Base-by-base conservation (phyloP, 345 rosid genomes). In the Kandelia obovata region DNA sequence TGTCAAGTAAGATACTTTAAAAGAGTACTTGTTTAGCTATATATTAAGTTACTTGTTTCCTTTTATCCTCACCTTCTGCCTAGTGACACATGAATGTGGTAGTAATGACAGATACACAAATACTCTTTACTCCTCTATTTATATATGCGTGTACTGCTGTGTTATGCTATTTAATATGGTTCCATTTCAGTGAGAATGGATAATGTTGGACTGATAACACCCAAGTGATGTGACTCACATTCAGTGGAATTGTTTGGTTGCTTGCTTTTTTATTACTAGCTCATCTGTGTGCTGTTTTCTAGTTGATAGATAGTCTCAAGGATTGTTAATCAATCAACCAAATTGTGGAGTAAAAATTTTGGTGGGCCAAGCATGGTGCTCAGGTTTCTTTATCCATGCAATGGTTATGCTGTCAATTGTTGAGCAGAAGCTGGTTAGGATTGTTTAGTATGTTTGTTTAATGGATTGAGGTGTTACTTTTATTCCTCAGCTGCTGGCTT, bases 101-200 rank as follows among this genome's bases (percentile, higher is more conserved):
- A 65, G 27, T 27, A 58, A 47, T 25, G 35, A 20, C 62, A 37
- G 35, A 57, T 53, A 61, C 20, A 62, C 56, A 37, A 64, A 17
- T 53, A 31, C 46, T 34, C 37, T 34, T 34, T 34, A 31, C 37
- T 20, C 43, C 51, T 62, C 28, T 57, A 34, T 34, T 0, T 21
- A 16, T 19, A 31, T 39, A 2, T 11, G 20, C 6, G 58, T 67
- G 71, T 16, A 25, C 56, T 28, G 58, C 1, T n/a, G 53, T 71
- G 73, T 53, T 58, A 62, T 47, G 13, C 4, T 67, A 39, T 28
- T 53, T 25, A 61, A 63, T 66, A 28, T 53, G 68, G 17, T 71
- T 53, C 2, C 31, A 11, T 74, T n/a, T 68, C 46, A 43, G 35
- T 56, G 4, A 51, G 57, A 10, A 30, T 52, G 62, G 56, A 25